Evolutionary conservation across 306 rosid genomes (phyloP), one percentile per base, ranked within the genome.

Genomic region (Acacia melanoxylon): DNA sequence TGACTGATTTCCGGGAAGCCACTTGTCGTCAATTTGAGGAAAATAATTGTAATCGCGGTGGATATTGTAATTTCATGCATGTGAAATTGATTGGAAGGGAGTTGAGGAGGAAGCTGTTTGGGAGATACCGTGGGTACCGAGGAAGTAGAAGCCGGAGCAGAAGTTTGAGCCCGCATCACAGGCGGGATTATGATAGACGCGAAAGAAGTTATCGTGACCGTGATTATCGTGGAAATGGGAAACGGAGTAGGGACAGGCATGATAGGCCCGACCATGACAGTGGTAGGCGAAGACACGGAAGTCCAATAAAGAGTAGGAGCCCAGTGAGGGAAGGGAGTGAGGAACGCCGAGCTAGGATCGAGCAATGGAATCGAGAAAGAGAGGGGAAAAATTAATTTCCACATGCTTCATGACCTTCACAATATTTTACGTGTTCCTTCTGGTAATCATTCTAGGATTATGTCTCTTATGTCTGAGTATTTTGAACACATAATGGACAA

Each of bases 1-100:
- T 92, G 41, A 92, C 97, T 0, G 93, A 92, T 42, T 92, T 92
- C 25, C 90, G 93, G 10, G 97, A 90, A 82, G 94, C 97, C 12
- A 89, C 97, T 20, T 92, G 97, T 42, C 85, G 97, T 14, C 97
- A 91, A 33, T 90, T 85, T 8, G 97, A 90, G 81, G 97, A 92
- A 83, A 89, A 91, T 31, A 88, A 81, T 8, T 92, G 97, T 74
- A 92, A 91, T 63, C 92, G 93, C 13, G 94, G 97, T 54, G 94
- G 94, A 24, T 90, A 92, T 66, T 90, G 97, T 75, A 92, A 92
- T 52, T 92, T 92, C 78, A 92, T 92, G 97, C 97, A 90, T 33
- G 92, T 90, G 1, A 92, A 92, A 84, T 46, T 84, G 74, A 92
- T 92, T 25, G 94, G 97, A 0, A 82, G 89, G 74, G 97, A 92